Base-by-base conservation (phyloP, 148 eudicot genomes). In the Suaeda aralocaspica region DNA sequence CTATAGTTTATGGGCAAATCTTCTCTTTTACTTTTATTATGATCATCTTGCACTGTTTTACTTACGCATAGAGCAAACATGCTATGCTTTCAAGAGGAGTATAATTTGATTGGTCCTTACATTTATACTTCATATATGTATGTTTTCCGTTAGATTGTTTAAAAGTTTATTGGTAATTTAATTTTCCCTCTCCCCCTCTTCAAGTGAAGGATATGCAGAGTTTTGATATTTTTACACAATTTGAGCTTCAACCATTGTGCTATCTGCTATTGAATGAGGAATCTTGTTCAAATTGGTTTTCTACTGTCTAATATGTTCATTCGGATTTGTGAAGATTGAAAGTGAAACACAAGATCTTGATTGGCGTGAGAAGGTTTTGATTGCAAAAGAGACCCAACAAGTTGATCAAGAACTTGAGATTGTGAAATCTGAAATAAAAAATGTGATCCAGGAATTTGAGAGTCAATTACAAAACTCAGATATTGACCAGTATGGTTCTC, bases 271-370 rank as follows among this genome's bases (percentile, higher is more conserved):
- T 52, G 58, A 50, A 57, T 19, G 1, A 39, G 52, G 67, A 34
- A 34, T 18, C 29, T 25, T 18, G 8, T 45, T 10, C 15, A 19
- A 55, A 30, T 72, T 59, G 14, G 12, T 48, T 11, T 41, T 26
- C 28, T 44, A 5, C 26, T 24, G 64, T 59, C 24, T 42, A 4
- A 66, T 45, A 11, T 11, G 34, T 74, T 63, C 26, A 65, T 42
- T 61, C 61, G 21, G 26, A 34, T 64, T 21, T 64, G 52, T 82
- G 84, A 84, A 94, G 98, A 86, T 94, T 71, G 55, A 68, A 42
- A 74, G 55, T 44, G 96, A 91, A 75, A 87, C 92, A 76, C 79
- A 72, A 31, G 96, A 89, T 85, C 88, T 94, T 81, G 87, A 84
- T 69, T 74, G 71, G 69, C 86, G 92, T 34, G 88, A 94, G 91